Conservation (phyloP, 1,284 basidiomycete species). For the Rhizopogon hawkerae region DNA sequence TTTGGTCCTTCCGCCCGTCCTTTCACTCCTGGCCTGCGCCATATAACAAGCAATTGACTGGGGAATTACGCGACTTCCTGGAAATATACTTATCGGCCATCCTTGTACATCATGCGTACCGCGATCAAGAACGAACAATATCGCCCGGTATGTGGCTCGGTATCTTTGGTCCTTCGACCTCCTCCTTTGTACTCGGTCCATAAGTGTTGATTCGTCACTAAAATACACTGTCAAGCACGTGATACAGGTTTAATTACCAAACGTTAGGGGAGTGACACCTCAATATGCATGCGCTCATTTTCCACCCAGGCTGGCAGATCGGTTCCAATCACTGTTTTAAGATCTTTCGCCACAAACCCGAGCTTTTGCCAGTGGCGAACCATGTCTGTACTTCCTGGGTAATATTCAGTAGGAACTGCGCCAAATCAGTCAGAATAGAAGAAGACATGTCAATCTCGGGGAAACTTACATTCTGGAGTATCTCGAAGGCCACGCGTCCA, state of each 20-base stretch:
- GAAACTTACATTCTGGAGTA: not conserved
- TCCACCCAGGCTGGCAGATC: not conserved
- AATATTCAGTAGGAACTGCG: constrained; percentile 2
- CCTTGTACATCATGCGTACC: too few relatives aligned
- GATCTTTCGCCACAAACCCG: constrained; percentile 9
- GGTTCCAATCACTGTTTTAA: not conserved
- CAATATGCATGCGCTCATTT: not conserved
- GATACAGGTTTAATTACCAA: not conserved
- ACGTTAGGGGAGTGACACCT: too few relatives aligned
- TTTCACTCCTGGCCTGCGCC: not conserved
- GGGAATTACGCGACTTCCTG: too few relatives aligned
- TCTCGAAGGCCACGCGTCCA: constrained; percentile 1
- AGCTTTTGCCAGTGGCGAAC: constrained; percentile 10
- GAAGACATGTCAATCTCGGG: not conserved
- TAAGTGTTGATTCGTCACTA: not conserved
- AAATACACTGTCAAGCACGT: not conserved
- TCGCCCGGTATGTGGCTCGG: not conserved
- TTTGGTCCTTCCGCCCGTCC: not conserved
- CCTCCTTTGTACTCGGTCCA: not conserved
- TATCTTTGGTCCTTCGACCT: too few relatives aligned
- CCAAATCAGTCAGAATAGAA: not conserved
- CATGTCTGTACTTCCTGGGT: constrained; percentile 13
- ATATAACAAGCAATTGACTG: too few relatives aligned
- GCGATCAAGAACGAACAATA: not conserved
- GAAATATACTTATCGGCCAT: not conserved